Evolutionary conservation across 2,329 filamentous ascomycete species (phyloP).

Genomic region (Orbilia ellipsospora): DNA sequence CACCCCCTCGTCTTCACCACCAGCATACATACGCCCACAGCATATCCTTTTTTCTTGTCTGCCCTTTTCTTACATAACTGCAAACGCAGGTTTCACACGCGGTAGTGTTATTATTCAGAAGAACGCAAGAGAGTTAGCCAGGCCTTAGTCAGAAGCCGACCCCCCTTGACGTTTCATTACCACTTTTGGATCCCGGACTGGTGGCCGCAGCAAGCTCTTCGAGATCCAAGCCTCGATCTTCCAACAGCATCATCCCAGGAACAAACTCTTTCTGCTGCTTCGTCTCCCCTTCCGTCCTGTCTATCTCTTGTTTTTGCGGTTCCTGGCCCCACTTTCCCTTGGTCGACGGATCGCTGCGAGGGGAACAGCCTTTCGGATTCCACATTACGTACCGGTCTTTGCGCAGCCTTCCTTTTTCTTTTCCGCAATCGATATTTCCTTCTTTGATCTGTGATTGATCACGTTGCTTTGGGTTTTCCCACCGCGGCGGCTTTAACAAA

Average conservation of each 20-base stretch:
- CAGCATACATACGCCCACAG: not conserved
- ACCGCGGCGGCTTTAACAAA: too few relatives aligned
- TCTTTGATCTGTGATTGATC: constrained; percentile 15
- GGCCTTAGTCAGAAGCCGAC: constrained; percentile 46
- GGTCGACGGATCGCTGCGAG: constrained; percentile 23
- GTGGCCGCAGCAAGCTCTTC: constrained; percentile 40
- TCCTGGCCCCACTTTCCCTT: not conserved
- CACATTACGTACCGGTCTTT: constrained; percentile 34
- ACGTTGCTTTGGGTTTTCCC: constrained; percentile 27
- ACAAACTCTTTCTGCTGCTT: constrained; percentile 1
- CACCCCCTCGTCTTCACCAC: not conserved
- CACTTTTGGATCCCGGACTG: constrained; percentile 48
- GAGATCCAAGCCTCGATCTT: constrained; percentile 52
- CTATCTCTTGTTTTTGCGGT: constrained; percentile 6
- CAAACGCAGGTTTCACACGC: constrained; percentile 42
- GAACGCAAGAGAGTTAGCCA: not conserved
- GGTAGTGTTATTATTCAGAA: constrained; percentile 18
- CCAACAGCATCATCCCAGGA: constrained; percentile 28
- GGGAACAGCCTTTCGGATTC: constrained; percentile 14
- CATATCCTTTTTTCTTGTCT: not conserved
- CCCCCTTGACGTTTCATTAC: constrained; percentile 54
- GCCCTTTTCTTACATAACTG: constrained; percentile 6
- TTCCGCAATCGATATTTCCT: not conserved
- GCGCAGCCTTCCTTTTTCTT: constrained; percentile 44
- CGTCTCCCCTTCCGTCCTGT: constrained; percentile 3